Evolutionary conservation across 2,329 filamentous ascomycete species (phyloP).

Genomic region (Trichophyton benhamiae): DNA sequence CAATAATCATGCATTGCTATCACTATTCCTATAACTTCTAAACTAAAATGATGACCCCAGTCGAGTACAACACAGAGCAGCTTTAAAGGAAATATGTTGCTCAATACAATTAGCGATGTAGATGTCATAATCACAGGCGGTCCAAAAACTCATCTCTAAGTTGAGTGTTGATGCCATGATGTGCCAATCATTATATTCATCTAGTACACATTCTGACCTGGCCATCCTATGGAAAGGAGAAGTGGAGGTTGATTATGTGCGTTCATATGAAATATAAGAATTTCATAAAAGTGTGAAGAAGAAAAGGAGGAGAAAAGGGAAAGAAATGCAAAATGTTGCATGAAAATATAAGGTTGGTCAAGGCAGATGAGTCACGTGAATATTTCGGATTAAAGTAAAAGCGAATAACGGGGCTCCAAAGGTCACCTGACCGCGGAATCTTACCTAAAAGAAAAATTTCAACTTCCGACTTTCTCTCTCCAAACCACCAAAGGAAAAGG

Average conservation of each 20-base stretch:
- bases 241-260: slow-evolving; percentile 39
- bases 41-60: neutral
- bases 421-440: neutral
- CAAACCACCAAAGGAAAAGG: no score
- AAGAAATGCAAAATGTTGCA: slow-evolving; percentile 10
- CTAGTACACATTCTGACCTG: slow-evolving; percentile 40
- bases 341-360: slow-evolving; percentile 5
- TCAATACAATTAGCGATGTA: neutral
- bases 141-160: slow-evolving; percentile 21
- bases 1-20: neutral
- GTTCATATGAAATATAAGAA: slow-evolving; percentile 25
- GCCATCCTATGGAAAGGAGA: slow-evolving; percentile 31
- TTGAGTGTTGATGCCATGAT: slow-evolving; percentile 8
- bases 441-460: neutral
- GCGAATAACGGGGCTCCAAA: neutral
- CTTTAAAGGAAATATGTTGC: neutral
- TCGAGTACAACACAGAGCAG: neutral
- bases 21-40: neutral
- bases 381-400: neutral
- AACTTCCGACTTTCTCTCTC: no score
- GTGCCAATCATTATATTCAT: slow-evolving; percentile 18
- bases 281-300: slow-evolving; percentile 29
- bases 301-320: slow-evolving; percentile 7
- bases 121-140: slow-evolving; percentile 31
- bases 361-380: neutral